Percentiles rank a stretch among this genome's conserved stretches.
These are phyloP conservation scores for Acer yangbiense DNA, from an alignment of 345 rosid species.

Conservation along the genomic window DNA sequence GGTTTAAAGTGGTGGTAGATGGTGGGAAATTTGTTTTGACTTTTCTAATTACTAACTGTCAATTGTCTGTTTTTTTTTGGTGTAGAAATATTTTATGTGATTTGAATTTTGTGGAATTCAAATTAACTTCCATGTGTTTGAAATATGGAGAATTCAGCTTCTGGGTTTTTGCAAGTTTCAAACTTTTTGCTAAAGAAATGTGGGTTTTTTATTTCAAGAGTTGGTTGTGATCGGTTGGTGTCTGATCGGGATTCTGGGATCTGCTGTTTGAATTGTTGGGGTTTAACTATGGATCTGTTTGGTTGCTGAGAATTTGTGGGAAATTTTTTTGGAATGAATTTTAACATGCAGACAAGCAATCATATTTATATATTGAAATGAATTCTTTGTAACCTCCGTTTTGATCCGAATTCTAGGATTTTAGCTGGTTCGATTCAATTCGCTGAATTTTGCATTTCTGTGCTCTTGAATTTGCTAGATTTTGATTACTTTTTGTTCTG, in stretches of 20 bases:
- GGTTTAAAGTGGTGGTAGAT: background rate
- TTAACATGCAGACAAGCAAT: background rate
- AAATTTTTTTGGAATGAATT: background rate
- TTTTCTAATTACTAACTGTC: background rate
- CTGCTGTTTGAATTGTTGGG: constrained; percentile 16
- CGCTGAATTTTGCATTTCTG: background rate
- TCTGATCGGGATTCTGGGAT: constrained; percentile 25
- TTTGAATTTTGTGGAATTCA: constrained; percentile 10
- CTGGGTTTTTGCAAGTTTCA: background rate
- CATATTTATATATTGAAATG: background rate
- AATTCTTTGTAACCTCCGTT: no score
- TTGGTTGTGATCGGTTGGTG: constrained; percentile 9
- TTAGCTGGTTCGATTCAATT: no score
- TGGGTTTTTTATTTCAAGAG: background rate
- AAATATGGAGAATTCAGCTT: background rate
- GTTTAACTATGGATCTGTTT: constrained; percentile 12
- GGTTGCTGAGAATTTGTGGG: constrained; percentile 9
- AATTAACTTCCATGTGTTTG: constrained; percentile 6
- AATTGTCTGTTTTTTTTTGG: background rate
- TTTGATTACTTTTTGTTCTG: background rate
- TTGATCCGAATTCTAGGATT: no score
- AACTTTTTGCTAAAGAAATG: background rate
- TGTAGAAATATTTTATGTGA: background rate
- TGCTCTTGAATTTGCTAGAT: background rate
- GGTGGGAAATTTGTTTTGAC: constrained; percentile 18